Evolutionary conservation across 1,139 yeast species (phyloP), one percentile per base, ranked within the genome.

Genomic region (Taphrina confusa): DNA sequence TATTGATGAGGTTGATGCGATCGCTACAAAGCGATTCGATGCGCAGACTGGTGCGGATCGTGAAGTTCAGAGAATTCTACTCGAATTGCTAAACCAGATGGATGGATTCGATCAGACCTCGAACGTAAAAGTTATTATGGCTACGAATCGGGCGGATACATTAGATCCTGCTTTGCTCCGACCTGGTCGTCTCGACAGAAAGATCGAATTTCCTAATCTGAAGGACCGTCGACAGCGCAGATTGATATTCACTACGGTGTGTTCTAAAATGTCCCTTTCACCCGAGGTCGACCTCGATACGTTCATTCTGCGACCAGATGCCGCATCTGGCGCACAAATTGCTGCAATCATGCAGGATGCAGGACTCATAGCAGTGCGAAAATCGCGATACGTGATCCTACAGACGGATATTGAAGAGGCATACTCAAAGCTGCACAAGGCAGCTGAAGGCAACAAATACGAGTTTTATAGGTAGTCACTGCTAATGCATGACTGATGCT

Each of bases 321-420:
- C 98, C 45, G 79, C 94, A 64, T 87, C 96, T 42, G 99, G 99
- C 69, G 98, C 99, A 5, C 83, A 91, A 63, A 94, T 94, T 72
- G 97, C 98, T 31, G 98, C 98, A 27, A 92, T 94, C 68, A 92
- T 94, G 98, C 98, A 94, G 80, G 99, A 94, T 76, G 99, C 99
- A 28, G 99, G 99, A 66, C 80, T 94, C 68, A 83, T 97, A 68
- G 99, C 99, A 0, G 97, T 94, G 55, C 85, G 99, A 64, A 92
- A 92, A 78, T 92, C 92, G 75, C 84, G 99, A 75, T 92, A 92
- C 74, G 95, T 94, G 76, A 92, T 94, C 67, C 78, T 94, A 70
- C 64, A 62, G 54, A 83, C 85, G 70, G 99, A 94, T 76, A 79
- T 94, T 72, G 98, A 94, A 72, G 98, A 94, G 76, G 98, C 98